Percentiles rank a stretch among this genome's conserved stretches.
Evolutionary conservation across 78 protist genomes (phyloP).

Genomic region (Polysphondylium violaceum): DNA sequence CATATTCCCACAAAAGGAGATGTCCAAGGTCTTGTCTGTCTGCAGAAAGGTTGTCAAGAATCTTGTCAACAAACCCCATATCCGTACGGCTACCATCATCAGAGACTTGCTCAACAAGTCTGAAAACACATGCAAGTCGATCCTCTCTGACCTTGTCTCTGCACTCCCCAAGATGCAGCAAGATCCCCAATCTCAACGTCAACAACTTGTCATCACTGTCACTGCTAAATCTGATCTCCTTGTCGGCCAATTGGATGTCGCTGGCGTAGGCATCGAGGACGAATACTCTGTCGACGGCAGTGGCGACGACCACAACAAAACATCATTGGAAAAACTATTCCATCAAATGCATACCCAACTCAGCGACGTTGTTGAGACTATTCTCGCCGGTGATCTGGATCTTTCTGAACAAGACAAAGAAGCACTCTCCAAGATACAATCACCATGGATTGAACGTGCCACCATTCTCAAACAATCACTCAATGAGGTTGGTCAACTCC

Average conservation of each 20-base stretch:
- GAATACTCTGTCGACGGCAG: neutral
- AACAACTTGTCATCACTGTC: neutral
- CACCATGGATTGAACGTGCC: conserved; percentile 54
- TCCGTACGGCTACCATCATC: conserved; percentile 20
- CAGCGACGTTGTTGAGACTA: conserved; percentile 62
- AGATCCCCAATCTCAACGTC: conserved; percentile 1
- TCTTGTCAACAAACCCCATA: conserved; percentile 31
- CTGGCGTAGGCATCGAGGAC: neutral
- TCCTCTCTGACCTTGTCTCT: neutral
- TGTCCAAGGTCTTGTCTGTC: conserved; percentile 26
- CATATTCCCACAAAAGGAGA: conserved; percentile 60
- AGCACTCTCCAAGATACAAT: neutral
- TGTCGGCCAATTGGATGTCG: neutral
- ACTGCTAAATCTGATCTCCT: conserved; percentile 11
- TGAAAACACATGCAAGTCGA: conserved; percentile 7
- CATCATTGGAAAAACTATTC: conserved; percentile 60
- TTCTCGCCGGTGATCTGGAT: conserved; percentile 69
- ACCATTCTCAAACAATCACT: conserved; percentile 33
- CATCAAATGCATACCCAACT: conserved; percentile 34
- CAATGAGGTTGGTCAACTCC: conserved; percentile 34
- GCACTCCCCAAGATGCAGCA: conserved; percentile 20
- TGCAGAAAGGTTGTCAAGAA: conserved; percentile 71
- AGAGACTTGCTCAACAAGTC: conserved; percentile 27
- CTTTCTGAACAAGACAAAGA: conserved; percentile 5
- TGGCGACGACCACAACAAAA: neutral